These are phyloP conservation scores for Nephelium lappaceum DNA, from an alignment of 345 rosid genomes.

Conservation along the genomic window DNA sequence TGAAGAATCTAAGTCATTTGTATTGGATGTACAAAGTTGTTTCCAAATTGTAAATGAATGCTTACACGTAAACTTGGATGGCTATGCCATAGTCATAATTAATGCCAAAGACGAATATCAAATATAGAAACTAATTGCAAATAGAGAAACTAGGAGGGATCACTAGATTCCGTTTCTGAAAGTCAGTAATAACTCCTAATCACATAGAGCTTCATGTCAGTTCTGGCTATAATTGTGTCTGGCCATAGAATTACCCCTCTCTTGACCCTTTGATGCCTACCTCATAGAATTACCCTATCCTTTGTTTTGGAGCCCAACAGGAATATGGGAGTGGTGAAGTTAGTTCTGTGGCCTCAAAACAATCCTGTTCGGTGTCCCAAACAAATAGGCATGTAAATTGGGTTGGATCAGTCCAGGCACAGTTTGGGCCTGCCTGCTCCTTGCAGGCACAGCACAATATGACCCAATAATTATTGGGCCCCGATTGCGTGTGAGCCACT, in stretches of 20 bases:
- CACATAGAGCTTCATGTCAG: background rate
- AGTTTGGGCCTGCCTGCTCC: too few species aligned
- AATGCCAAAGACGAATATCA: background rate
- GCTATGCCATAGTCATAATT: background rate
- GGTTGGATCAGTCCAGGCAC: too few species aligned
- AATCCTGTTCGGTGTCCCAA: too few species aligned
- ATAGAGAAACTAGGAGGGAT: background rate
- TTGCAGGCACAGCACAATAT: too few species aligned
- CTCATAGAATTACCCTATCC: background rate
- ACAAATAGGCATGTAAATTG: too few species aligned
- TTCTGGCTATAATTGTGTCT: background rate
- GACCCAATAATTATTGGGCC: too few species aligned
- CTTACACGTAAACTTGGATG: background rate
- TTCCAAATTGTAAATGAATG: background rate
- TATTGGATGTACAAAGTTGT: background rate
- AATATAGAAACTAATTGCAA: background rate
- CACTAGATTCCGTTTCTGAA: background rate
- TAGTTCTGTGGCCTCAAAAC: too few species aligned
- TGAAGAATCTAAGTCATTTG: background rate
- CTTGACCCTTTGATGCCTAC: background rate
- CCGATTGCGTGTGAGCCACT: too few species aligned
- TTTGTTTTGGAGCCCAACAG: too few species aligned
- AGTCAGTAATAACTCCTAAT: background rate
- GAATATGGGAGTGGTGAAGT: too few species aligned
- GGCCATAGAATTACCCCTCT: background rate